Evolutionary conservation across 2,329 filamentous ascomycete species (phyloP).

Genomic region (Colletotrichum cereale): DNA sequence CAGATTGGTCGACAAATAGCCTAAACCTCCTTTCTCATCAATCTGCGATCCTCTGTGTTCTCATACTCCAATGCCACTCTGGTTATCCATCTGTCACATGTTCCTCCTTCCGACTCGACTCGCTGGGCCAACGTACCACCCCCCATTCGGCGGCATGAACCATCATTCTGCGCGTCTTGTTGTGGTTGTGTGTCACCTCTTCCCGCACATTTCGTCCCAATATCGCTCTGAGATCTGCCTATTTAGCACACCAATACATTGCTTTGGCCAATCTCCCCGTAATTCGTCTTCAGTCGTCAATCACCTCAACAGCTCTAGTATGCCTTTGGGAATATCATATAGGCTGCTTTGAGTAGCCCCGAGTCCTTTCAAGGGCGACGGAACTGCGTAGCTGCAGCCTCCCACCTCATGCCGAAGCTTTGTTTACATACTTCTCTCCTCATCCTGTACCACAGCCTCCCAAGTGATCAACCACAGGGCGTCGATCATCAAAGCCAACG

Average conservation of each 20-base stretch:
- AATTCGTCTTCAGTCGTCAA: background rate
- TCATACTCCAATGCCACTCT: background rate
- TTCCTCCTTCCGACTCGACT: background rate
- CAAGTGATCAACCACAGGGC: background rate
- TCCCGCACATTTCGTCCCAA: background rate
- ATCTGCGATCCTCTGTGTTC: background rate
- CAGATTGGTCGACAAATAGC: conserved; percentile 18
- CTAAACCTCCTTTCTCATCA: background rate
- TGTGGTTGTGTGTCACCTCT: background rate
- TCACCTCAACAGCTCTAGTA: background rate
- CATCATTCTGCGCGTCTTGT: background rate
- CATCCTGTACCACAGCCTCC: background rate
- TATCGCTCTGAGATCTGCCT: background rate
- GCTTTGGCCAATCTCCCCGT: background rate
- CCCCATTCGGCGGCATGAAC: background rate
- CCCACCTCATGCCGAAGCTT: background rate
- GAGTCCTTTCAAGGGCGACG: background rate
- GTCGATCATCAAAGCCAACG: background rate
- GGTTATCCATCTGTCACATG: background rate
- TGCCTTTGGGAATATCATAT: background rate
- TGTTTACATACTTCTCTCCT: background rate
- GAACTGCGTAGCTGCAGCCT: background rate
- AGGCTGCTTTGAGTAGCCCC: background rate
- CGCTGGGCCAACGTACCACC: background rate
- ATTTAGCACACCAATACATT: conserved; percentile 18